Conservation (phyloP, 495 filamentous ascomycete species). For the Penicillium flavigenum region DNA sequence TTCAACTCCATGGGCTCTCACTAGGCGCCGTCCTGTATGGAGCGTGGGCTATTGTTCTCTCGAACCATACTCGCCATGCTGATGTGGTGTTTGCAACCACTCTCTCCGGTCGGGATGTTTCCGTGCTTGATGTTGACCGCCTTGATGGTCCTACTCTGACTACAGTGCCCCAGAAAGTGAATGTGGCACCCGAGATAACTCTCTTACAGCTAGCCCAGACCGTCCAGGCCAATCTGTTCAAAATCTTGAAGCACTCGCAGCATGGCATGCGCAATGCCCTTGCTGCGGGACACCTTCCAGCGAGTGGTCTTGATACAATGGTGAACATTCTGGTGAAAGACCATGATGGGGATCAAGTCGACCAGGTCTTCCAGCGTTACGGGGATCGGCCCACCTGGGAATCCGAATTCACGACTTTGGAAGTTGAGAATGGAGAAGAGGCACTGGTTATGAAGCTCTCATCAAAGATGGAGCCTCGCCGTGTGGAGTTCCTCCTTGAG, state of each 20-base stretch:
- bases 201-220: constrained; percentile 24
- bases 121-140: constrained; percentile 36
- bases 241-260: constrained; percentile 20
- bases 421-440: constrained; percentile 17
- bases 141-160: constrained; percentile 47
- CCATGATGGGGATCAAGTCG: constrained; percentile 4
- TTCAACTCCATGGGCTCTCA: constrained; percentile 3
- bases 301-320: constrained; percentile 17
- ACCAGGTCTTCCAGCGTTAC: constrained; percentile 17
- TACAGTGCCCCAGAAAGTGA: constrained; percentile 27
- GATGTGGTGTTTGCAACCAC: constrained; percentile 45
- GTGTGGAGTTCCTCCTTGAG: constrained; percentile 18
- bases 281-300: constrained; percentile 7
- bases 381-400: constrained; percentile 17
- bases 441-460: constrained; percentile 7
- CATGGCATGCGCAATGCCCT: constrained; percentile 17
- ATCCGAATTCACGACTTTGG: constrained; percentile 19
- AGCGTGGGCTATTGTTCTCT: constrained; percentile 42
- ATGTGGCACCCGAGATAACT: constrained; percentile 1
- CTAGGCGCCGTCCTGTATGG: constrained; percentile 44
- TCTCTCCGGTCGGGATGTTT: constrained; percentile 40
- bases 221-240: constrained; percentile 11
- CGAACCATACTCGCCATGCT: constrained; percentile 27
- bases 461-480: constrained; percentile 13
- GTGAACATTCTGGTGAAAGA: constrained; percentile 25